Base-by-base conservation (phyloP, 352 stramenopile genomes). In the Pythium coloratum region DNA sequence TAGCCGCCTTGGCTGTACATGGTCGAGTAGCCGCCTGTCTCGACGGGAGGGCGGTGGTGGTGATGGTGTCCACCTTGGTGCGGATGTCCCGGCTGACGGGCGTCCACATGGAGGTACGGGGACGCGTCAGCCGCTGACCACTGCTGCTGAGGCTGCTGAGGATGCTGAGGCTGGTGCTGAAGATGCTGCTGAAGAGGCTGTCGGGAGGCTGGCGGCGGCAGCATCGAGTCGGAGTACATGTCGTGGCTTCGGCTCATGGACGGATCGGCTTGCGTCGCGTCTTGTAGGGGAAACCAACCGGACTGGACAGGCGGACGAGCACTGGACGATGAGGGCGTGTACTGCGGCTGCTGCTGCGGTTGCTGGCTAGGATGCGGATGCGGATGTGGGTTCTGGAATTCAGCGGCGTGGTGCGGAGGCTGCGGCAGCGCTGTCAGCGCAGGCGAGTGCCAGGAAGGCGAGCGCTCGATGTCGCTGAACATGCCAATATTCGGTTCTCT, bases 211-310 rank as follows among this genome's bases (percentile, higher is more conserved):
- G 61, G 44, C 32, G 58, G 58, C 3, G 62, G 62, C 13, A 63
- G 47, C 58, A 71, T 64, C 24, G 60, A 50, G 18, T 36, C 58
- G 24, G 10, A 44, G 54, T 71, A 70, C 46, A 70, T 65, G 49
- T 70, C 64, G 44, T 64, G 46, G 16, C 40, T 44, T 49, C 47
- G 2, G 66, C 44, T 34, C 58, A 50, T 70, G 55, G 32, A 62
- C 74, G 30, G 54, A 47, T 66, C 58, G 28, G 26, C 1, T 18
- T 38, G 34, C 2, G 47, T 33, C 6, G 20, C 59, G 33, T 75
- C 73, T 42, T 87, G 71, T 16, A 89, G 67, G 9, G 76, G 77
- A 59, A 86, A 89, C 81, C 81, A 89, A 4, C 77, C 81, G 28
- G 80, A 60, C 61, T 89, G 78, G 9, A 75, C 69, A 13, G 53